These are phyloP conservation scores for Trichomonas tenax DNA, from an alignment of 208 protist genomes.

Conservation along the genomic window DNA sequence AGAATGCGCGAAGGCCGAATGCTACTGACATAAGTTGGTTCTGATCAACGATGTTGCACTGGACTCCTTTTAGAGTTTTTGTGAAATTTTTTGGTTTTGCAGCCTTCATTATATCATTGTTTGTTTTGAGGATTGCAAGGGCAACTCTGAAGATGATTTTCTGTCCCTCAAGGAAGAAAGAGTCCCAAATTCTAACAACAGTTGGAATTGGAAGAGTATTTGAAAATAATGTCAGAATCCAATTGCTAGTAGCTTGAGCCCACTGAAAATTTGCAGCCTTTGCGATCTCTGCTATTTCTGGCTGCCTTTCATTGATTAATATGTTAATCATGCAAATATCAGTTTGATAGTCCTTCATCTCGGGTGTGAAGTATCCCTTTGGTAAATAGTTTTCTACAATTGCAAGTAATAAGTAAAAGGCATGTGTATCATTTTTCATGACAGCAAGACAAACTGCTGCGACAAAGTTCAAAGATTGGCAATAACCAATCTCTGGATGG, in stretches of 20 bases:
- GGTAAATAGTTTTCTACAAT: conserved; percentile 38
- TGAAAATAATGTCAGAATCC: background rate
- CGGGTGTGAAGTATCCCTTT: conserved; percentile 13
- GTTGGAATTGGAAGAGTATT: background rate
- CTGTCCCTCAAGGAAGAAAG: background rate
- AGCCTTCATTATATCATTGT: background rate
- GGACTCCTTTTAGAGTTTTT: background rate
- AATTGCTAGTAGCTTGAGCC: background rate
- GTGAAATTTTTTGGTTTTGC: background rate
- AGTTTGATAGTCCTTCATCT: background rate
- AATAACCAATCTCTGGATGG: conserved; percentile 51
- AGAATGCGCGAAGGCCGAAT: background rate
- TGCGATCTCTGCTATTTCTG: background rate
- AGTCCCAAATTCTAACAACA: conserved; percentile 15
- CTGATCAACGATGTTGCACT: background rate
- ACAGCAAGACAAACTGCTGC: conserved; percentile 44
- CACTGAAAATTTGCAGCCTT: background rate
- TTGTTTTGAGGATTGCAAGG: conserved; percentile 23
- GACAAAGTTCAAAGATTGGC: conserved; percentile 56
- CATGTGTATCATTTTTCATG: conserved; percentile 42
- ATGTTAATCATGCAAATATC: conserved; percentile 15
- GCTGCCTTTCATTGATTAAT: background rate
- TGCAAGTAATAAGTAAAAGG: conserved; percentile 45
- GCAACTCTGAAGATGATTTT: conserved; percentile 31
- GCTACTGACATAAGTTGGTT: background rate